Evolutionary conservation across 148 eudicot species (phyloP).

Genomic region (Rhododendron henanense): DNA sequence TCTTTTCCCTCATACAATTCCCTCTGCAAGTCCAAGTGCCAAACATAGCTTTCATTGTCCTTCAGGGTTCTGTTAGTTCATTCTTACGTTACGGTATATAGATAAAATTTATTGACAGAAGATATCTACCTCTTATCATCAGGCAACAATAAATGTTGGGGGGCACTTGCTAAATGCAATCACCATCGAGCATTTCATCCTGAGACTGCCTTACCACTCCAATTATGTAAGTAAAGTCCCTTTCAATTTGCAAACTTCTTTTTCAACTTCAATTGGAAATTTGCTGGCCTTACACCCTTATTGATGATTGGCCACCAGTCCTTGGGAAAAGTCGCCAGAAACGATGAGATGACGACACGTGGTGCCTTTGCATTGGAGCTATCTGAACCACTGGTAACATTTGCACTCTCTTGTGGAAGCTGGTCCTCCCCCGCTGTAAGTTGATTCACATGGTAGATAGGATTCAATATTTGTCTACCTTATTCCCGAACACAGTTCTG

Average conservation of each 20-base stretch:
- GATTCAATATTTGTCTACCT: not conserved
- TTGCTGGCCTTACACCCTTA: not conserved
- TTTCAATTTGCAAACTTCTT: slow-evolving; percentile 16
- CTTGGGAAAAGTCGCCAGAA: slow-evolving; percentile 37
- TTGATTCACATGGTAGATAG: not conserved
- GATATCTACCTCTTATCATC: slow-evolving; percentile 12
- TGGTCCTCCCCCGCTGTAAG: slow-evolving; percentile 97
- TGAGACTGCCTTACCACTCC: slow-evolving; percentile 69
- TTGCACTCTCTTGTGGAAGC: slow-evolving; percentile 89
- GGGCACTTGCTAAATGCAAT: slow-evolving; percentile 60
- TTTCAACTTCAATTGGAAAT: not conserved
- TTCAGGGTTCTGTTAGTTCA: not conserved
- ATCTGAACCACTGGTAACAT: slow-evolving; percentile 86
- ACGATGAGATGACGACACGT: slow-evolving; percentile 42
- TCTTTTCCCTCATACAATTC: not conserved
- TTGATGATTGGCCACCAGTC: slow-evolving; percentile 27
- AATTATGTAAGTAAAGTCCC: slow-evolving; percentile 49
- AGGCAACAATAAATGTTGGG: slow-evolving; percentile 79
- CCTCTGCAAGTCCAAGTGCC: not conserved
- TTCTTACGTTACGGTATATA: not conserved
- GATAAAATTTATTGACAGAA: slow-evolving; percentile 12
- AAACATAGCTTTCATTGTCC: not conserved
- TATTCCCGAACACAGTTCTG: not conserved
- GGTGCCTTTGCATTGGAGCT: slow-evolving; percentile 65
- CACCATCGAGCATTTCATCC: slow-evolving; percentile 71